Conservation (phyloP, 1,284 basidiomycete genomes). For the Heterobasidion irregulare region DNA sequence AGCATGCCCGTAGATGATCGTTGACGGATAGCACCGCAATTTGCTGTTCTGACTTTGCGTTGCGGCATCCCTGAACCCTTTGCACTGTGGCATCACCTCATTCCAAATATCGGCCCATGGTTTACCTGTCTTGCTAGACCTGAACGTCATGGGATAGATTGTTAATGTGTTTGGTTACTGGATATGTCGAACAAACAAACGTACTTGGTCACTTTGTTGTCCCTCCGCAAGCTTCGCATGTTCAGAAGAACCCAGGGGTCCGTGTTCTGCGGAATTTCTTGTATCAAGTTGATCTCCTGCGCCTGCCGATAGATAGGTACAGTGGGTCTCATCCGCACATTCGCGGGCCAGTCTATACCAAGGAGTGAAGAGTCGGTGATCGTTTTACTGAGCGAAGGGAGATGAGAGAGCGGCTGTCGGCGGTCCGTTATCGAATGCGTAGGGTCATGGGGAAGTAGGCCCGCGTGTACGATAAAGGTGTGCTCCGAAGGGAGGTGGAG, state of each 20-base stretch:
- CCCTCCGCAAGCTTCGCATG: slow-evolving; percentile 57
- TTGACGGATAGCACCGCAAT: slow-evolving; percentile 65
- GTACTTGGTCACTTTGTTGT: slow-evolving; percentile 44
- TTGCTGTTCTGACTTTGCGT: slow-evolving; percentile 13
- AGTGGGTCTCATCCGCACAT: not conserved
- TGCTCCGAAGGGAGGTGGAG: slow-evolving; percentile 75
- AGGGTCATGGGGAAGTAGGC: slow-evolving; percentile 69
- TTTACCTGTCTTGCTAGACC: slow-evolving; percentile 43
- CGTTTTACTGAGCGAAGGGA: slow-evolving; percentile 27
- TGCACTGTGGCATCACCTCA: slow-evolving; percentile 58
- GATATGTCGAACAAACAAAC: slow-evolving; percentile 2
- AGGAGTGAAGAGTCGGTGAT: not conserved
- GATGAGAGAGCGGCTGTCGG: slow-evolving; percentile 59
- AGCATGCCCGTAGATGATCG: slow-evolving; percentile 79
- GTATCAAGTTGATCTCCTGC: slow-evolving; percentile 56
- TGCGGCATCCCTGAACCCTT: slow-evolving; percentile 31
- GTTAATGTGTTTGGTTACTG: not conserved
- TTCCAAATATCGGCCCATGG: slow-evolving; percentile 77
- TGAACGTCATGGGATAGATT: not conserved
- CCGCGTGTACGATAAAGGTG: slow-evolving; percentile 77
- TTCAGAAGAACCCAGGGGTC: slow-evolving; percentile 73
- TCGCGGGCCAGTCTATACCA: not conserved
- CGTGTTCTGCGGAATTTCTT: slow-evolving; percentile 62
- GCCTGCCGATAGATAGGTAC: slow-evolving; percentile 13
- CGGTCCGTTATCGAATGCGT: slow-evolving; percentile 34